A percentile compares a stretch with the other conserved stretches of the same genome.
These are phyloP conservation scores for Arthrinium puccinioides DNA, from an alignment of 2,329 filamentous ascomycete genomes.

Conservation along the genomic window DNA sequence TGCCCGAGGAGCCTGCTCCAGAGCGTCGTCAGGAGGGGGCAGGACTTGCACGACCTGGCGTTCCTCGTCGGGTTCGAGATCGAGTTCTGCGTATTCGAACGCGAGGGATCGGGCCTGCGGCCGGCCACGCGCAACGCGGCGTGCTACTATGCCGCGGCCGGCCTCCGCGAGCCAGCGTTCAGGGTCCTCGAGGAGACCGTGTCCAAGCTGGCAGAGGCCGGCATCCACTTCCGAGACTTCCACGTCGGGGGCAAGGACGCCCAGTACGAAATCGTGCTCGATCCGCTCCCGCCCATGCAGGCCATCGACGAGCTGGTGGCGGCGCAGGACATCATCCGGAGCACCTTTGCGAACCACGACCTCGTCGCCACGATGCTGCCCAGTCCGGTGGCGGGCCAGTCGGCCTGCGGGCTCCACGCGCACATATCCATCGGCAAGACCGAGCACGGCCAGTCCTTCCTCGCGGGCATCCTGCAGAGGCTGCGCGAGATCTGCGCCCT, in stretches of 20 bases:
- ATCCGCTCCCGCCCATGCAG: constrained; percentile 52
- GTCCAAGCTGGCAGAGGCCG: constrained; percentile 48
- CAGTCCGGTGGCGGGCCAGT: constrained; percentile 50
- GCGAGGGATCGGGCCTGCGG: constrained; percentile 9
- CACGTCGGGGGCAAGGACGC: constrained; percentile 67
- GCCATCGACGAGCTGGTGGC: constrained; percentile 68
- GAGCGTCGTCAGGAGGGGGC: too few species aligned
- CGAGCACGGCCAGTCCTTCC: constrained; percentile 55
- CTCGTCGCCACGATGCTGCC: constrained; percentile 70
- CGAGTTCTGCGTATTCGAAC: constrained; percentile 64
- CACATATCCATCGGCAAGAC: constrained; percentile 59
- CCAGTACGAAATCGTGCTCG: constrained; percentile 72
- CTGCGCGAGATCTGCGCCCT: constrained; percentile 61
- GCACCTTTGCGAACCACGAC: constrained; percentile 53
- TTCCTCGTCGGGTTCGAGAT: constrained; percentile 75
- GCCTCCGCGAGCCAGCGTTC: constrained; percentile 30
- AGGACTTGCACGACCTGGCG: too few species aligned
- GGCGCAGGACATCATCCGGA: constrained; percentile 60
- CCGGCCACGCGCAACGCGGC: constrained; percentile 65
- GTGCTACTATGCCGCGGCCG: constrained; percentile 54
- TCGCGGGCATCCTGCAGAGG: constrained; percentile 62
- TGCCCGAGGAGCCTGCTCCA: too few species aligned
- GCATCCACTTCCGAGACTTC: constrained; percentile 63
- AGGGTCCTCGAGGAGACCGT: constrained; percentile 61
- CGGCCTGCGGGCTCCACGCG: constrained; percentile 61